These are phyloP conservation scores for Piloderma croceum DNA, from an alignment of 768 basidiomycete species.

Conservation along the genomic window DNA sequence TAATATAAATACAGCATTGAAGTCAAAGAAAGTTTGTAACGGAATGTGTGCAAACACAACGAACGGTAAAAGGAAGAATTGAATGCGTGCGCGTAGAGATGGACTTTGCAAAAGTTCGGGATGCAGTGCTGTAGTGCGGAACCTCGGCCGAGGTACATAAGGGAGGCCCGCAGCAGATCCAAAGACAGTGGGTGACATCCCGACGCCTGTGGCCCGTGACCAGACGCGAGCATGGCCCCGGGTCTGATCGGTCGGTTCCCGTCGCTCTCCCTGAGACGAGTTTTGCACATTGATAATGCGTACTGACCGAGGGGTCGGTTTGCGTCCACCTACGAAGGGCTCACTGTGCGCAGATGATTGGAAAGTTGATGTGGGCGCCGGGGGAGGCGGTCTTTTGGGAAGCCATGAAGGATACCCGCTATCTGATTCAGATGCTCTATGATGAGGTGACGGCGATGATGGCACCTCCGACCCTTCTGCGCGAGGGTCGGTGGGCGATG, in stretches of 20 bases:
- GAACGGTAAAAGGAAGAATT: constrained; percentile 67
- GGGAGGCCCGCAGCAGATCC: constrained; percentile 30
- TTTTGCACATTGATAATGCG: constrained; percentile 72
- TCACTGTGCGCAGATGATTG: constrained; percentile 38
- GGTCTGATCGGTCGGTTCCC: constrained; percentile 49
- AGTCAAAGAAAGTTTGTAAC: constrained; percentile 82
- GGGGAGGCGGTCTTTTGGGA: constrained; percentile 70
- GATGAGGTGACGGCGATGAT: constrained; percentile 30
- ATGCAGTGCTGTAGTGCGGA: constrained; percentile 62
- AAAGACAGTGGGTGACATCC: constrained; percentile 39
- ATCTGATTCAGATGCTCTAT: constrained; percentile 28
- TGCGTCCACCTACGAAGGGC: constrained; percentile 49
- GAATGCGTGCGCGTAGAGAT: constrained; percentile 45
- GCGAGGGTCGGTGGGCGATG: constrained; percentile 21
- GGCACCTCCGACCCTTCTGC: constrained; percentile 25
- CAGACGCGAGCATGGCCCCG: constrained; percentile 44
- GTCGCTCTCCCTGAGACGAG: constrained; percentile 33
- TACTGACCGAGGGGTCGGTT: constrained; percentile 74
- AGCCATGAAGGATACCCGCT: constrained; percentile 80
- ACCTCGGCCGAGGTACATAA: constrained; percentile 50
- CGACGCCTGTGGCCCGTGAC: constrained; percentile 51
- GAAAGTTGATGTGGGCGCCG: constrained; percentile 67
- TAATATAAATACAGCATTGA: constrained; percentile 80
- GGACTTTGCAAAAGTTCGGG: constrained; percentile 64
- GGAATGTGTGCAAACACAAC: constrained; percentile 67